Conservation (phyloP, 1,284 basidiomycete genomes). For the Exobasidium rhododendri region DNA sequence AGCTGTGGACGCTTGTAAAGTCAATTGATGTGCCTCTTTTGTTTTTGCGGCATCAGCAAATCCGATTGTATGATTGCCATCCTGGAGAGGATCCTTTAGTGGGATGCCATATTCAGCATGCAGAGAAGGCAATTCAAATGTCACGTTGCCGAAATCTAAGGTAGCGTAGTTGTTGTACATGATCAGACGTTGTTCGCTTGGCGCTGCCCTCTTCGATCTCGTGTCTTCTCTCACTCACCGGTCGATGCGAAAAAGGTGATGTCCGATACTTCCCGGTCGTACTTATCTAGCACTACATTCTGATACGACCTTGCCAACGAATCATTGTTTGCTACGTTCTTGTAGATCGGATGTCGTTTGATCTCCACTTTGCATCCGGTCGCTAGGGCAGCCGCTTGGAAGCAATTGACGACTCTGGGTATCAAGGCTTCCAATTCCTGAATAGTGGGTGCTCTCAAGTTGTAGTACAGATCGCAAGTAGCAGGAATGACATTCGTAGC, state of each 20-base stretch:
- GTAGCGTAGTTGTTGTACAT: no score
- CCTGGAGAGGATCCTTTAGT: slow-evolving; percentile 33
- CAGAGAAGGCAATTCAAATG: slow-evolving; percentile 51
- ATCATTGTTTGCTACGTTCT: slow-evolving; percentile 49
- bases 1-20: slow-evolving; percentile 53
- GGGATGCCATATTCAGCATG: slow-evolving; percentile 54
- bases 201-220: slow-evolving; percentile 24
- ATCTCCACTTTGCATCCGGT: slow-evolving; percentile 67
- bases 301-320: slow-evolving; percentile 34
- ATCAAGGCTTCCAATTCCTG: slow-evolving; percentile 61
- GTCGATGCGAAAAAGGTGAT: slow-evolving; percentile 11
- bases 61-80: slow-evolving; percentile 53
- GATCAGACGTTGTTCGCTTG: no score
- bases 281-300: slow-evolving; percentile 49
- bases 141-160: slow-evolving; percentile 54
- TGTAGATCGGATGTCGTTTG: slow-evolving; percentile 43
- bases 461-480: slow-evolving; percentile 68
- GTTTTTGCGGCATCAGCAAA: slow-evolving; percentile 40
- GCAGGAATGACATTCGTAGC: slow-evolving; percentile 68
- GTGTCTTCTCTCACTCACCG: no score
- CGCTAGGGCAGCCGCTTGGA: slow-evolving; percentile 70
- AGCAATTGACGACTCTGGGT: slow-evolving; percentile 63
- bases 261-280: slow-evolving; percentile 27
- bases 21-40: slow-evolving; percentile 43
- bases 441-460: slow-evolving; percentile 66